Percentiles rank a stretch among this genome's conserved stretches.
phyloP scores from a whole-genome alignment of 768 basidiomycete genomes.

The Lentinula guzmanii region DNA sequence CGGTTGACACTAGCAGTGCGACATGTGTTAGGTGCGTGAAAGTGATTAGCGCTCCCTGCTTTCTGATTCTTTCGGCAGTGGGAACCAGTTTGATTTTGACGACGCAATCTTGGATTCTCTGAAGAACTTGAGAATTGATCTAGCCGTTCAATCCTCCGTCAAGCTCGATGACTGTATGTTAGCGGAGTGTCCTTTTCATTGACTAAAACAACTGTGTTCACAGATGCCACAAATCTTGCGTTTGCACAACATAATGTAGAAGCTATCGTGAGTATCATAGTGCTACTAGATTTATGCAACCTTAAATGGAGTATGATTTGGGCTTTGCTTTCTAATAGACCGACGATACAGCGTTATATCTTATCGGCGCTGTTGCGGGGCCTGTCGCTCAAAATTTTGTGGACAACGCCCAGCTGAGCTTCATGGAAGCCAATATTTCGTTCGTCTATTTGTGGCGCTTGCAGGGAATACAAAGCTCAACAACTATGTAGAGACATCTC shows the following conservation, averaged over 20 bases:
- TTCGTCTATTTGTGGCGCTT: conserved; percentile 14
- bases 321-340: conserved; percentile 30
- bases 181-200: not conserved
- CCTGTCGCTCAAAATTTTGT: conserved; percentile 64
- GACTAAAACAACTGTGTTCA: not conserved
- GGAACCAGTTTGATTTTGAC: conserved; percentile 56
- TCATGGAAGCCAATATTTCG: conserved; percentile 56
- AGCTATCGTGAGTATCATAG: conserved; percentile 34
- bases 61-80: conserved; percentile 30
- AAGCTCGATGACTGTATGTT: conserved; percentile 63
- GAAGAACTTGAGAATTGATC: conserved; percentile 50
- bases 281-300: too few relatives aligned
- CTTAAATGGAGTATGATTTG: too few relatives aligned
- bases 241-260: conserved; percentile 55
- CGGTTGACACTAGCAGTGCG: conserved; percentile 44
- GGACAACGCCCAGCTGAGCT: conserved; percentile 45
- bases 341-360: conserved; percentile 55
- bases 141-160: conserved; percentile 46
- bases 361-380: conserved; percentile 67
- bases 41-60: not conserved
- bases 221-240: conserved; percentile 49
- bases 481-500: conserved; percentile 36
- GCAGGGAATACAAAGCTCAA: not conserved
- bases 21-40: conserved; percentile 50
- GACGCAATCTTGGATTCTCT: conserved; percentile 61